phyloP scores from a whole-genome alignment of 2,329 filamentous ascomycete genomes.

The Gliomastix tumulicola region DNA sequence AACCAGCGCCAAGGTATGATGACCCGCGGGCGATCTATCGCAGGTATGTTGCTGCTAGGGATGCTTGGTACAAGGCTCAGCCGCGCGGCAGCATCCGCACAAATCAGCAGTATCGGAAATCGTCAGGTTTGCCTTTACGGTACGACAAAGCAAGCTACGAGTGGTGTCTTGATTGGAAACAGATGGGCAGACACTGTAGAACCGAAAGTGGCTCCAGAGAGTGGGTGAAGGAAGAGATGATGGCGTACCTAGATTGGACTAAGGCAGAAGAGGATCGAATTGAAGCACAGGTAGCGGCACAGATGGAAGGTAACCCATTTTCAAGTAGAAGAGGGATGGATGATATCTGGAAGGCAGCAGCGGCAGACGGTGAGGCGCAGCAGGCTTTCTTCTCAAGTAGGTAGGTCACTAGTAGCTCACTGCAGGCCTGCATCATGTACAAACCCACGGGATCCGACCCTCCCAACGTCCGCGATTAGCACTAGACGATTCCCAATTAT shows the following conservation, averaged over 20 bases:
- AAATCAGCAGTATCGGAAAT: constrained; percentile 11
- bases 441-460: no score
- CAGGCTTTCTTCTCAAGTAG: no score
- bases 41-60: constrained; percentile 9
- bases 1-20: no score
- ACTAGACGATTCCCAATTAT: no score
- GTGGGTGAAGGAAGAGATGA: constrained; percentile 14
- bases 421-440: no score
- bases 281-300: constrained; percentile 6
- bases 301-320: constrained; percentile 3
- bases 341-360: constrained; percentile 3
- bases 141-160: constrained; percentile 9
- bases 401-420: no score
- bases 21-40: constrained; percentile 9
- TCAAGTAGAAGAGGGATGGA: constrained; percentile 2
- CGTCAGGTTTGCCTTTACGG: constrained; percentile 7
- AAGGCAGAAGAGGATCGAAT: constrained; percentile 11
- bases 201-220: constrained; percentile 7
- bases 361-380: no score
- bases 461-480: no score
- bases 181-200: constrained; percentile 6
- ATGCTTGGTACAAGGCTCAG: constrained; percentile 9
- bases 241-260: constrained; percentile 13
- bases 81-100: constrained; percentile 8
- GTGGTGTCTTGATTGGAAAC: constrained; percentile 11